phyloP scores from a whole-genome alignment of 306 rosid species.

The Cicer yamashitae region DNA sequence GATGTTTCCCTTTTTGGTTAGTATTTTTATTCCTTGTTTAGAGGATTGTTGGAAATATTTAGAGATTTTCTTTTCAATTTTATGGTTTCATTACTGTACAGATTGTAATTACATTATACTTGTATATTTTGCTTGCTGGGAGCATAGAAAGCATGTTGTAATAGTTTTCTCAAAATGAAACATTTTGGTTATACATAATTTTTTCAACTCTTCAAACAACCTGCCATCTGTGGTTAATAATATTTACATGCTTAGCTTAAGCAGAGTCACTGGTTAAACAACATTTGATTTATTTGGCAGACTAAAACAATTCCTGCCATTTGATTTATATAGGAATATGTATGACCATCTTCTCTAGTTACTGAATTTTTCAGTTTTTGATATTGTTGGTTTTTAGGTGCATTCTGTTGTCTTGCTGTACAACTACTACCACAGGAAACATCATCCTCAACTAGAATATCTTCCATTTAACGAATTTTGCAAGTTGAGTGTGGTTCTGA shows the following conservation, averaged over 20 bases:
- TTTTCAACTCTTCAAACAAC: conserved; percentile 25
- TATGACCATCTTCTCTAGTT: conserved; percentile 29
- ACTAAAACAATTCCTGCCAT: background rate
- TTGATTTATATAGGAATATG: conserved; percentile 14
- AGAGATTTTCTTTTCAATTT: conserved; percentile 15
- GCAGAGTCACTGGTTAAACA: background rate
- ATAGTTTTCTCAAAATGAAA: conserved; percentile 13
- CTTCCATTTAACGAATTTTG: conserved; percentile 70
- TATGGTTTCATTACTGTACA: conserved; percentile 30
- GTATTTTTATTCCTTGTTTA: conserved; percentile 16
- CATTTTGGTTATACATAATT: background rate
- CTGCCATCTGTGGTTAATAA: conserved; percentile 6
- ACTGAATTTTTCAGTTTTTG: conserved; percentile 44
- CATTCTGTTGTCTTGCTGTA: conserved; percentile 75
- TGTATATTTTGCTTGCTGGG: conserved; percentile 2
- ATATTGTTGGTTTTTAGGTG: conserved; percentile 61
- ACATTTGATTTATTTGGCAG: background rate
- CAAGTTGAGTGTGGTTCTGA: conserved; percentile 67
- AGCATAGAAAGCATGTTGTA: conserved; percentile 5
- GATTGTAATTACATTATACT: background rate
- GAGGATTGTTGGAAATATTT: conserved; percentile 18
- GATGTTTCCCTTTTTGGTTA: conserved; percentile 14
- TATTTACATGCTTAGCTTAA: conserved; percentile 27
- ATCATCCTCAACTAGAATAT: conserved; percentile 58
- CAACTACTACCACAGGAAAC: conserved; percentile 82